Percentiles rank a stretch among this genome's conserved stretches.
Conservation (phyloP, 2,329 filamentous ascomycete species). For the Colletotrichum zoysiae region DNA sequence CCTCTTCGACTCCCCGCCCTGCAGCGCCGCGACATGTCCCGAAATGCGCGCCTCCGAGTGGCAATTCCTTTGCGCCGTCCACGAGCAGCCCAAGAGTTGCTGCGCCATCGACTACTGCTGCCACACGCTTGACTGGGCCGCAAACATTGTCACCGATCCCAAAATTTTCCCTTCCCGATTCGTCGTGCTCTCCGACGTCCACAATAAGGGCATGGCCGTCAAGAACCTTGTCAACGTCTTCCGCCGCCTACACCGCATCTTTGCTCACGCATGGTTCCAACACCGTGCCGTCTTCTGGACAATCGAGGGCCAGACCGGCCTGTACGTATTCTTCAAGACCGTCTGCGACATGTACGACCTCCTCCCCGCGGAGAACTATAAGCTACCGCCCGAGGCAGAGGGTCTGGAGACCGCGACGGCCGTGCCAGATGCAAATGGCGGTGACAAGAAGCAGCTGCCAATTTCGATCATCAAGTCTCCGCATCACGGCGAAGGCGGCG, state of each 20-base stretch:
- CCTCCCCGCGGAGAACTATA: constrained; percentile 94
- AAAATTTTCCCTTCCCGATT: constrained; percentile 95
- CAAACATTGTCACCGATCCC: constrained; percentile 91
- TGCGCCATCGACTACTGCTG: constrained; percentile 99
- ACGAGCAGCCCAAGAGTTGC: constrained; percentile 95
- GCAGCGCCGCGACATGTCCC: constrained; percentile 88
- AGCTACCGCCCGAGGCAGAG: constrained; percentile 92
- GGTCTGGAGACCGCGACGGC: constrained; percentile 71
- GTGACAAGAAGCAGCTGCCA: constrained; percentile 48
- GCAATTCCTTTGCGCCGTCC: constrained; percentile 98
- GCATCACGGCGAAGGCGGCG: constrained; percentile 46
- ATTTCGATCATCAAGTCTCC: constrained; percentile 53
- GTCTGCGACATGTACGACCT: constrained; percentile 94
- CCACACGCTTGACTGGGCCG: constrained; percentile 97
- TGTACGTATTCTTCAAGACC: constrained; percentile 97
- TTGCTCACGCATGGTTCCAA: constrained; percentile 98
- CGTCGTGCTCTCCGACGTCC: constrained; percentile 65
- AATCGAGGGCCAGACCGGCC: constrained; percentile 88
- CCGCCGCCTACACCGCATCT: constrained; percentile 92
- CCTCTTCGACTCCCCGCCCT: constrained; percentile 90
- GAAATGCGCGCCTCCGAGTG: constrained; percentile 99
- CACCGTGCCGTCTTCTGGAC: constrained; percentile 96
- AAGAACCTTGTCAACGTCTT: constrained; percentile 97
- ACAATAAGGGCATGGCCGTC: constrained; percentile 73
- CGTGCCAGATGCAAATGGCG: constrained; percentile 56